Evolutionary conservation across 2,329 filamentous ascomycete genomes (phyloP).

Genomic region (Aureobasidium sp.): DNA sequence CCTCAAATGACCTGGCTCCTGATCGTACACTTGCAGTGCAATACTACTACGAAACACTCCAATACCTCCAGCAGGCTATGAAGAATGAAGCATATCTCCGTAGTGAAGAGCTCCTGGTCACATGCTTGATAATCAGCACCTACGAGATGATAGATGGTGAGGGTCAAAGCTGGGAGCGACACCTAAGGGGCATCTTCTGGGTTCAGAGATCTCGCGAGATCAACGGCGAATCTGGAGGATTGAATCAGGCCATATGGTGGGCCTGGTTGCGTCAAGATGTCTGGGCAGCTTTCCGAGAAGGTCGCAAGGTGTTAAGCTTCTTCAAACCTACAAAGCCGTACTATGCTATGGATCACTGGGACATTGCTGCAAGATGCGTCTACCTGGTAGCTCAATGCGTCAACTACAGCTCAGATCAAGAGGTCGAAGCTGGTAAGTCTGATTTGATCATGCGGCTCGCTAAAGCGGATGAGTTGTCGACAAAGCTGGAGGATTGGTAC

Average conservation of each 20-base stretch:
- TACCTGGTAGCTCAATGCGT: constrained; percentile 47
- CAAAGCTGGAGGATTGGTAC: constrained; percentile 41
- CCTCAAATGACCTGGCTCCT: constrained; percentile 15
- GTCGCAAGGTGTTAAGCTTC: constrained; percentile 45
- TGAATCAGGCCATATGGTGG: constrained; percentile 53
- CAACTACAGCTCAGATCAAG: constrained; percentile 45
- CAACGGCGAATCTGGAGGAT: constrained; percentile 46
- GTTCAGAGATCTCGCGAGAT: constrained; percentile 51
- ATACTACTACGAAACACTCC: constrained; percentile 53
- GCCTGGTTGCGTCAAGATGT: constrained; percentile 54
- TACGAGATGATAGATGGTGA: constrained; percentile 56
- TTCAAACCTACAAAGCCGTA: constrained; percentile 44
- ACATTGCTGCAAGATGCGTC: constrained; percentile 43
- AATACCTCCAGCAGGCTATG: constrained; percentile 50
- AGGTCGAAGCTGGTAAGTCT: constrained; percentile 32
- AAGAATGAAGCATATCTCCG: constrained; percentile 46
- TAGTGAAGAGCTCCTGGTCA: constrained; percentile 48
- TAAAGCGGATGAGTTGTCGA: constrained; percentile 35
- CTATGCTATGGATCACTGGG: constrained; percentile 39
- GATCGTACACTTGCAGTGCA: constrained; percentile 27
- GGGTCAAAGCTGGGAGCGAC: constrained; percentile 47
- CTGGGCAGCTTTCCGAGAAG: constrained; percentile 52
- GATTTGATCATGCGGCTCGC: constrained; percentile 33
- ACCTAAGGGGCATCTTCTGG: constrained; percentile 54
- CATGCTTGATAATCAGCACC: constrained; percentile 49